A percentile compares a stretch with the other conserved stretches of the same genome.
phyloP scores from a whole-genome alignment of 2,329 filamentous ascomycete species.

The Paecilomyces sp. region DNA sequence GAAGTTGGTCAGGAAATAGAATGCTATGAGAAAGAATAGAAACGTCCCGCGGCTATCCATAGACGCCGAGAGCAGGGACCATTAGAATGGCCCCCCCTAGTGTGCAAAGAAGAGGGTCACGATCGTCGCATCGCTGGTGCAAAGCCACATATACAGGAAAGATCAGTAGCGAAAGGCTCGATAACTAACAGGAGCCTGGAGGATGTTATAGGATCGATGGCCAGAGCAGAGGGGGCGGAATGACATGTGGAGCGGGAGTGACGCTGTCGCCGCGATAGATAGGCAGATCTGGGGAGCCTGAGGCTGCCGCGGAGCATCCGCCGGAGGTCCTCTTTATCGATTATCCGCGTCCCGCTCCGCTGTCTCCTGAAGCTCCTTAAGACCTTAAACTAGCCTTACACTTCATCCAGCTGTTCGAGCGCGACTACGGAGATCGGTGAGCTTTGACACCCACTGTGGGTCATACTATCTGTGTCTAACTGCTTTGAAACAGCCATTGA shows the following conservation, averaged over 20 bases:
- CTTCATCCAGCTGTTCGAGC: background rate
- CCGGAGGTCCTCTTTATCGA: constrained; percentile 5
- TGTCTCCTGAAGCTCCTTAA: background rate
- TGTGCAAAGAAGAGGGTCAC: constrained; percentile 7
- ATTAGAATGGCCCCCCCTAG: background rate
- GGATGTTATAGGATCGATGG: background rate
- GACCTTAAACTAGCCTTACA: background rate
- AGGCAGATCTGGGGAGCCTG: constrained; percentile 9
- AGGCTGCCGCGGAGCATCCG: constrained; percentile 8
- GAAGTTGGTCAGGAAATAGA: constrained; percentile 48
- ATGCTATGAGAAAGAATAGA: constrained; percentile 44
- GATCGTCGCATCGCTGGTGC: constrained; percentile 19
- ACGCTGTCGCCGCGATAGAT: background rate
- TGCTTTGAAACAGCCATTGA: background rate
- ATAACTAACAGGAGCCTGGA: background rate
- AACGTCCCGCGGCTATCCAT: constrained; percentile 44
- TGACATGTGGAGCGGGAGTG: background rate
- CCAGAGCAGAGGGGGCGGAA: background rate
- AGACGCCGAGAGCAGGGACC: constrained; percentile 16
- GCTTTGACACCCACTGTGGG: background rate
- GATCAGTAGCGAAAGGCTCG: background rate
- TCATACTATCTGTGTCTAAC: background rate
- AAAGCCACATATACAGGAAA: constrained; percentile 2
- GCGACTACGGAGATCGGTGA: background rate
- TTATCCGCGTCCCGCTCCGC: constrained; percentile 1